Evolutionary conservation across 2,329 filamentous ascomycete genomes (phyloP).

Genomic region (Pseudogymnoascus pannorum): DNA sequence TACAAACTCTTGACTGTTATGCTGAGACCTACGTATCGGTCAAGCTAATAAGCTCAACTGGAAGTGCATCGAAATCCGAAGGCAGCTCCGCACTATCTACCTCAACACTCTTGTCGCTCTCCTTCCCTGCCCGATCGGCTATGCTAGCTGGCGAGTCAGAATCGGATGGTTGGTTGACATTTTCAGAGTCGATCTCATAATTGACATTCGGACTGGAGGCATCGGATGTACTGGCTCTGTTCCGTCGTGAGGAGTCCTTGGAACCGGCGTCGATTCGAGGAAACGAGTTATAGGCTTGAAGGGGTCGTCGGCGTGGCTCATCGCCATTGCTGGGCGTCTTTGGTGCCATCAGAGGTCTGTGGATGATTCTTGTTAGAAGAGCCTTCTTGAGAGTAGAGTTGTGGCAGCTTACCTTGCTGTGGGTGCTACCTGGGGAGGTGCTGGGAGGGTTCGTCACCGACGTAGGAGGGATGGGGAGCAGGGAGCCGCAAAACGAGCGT

Average conservation of each 20-base stretch:
- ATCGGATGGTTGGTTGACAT: not conserved
- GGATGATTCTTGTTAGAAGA: not conserved
- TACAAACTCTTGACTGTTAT: conserved; percentile 11
- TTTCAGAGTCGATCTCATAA: not conserved
- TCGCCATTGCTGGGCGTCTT: conserved; percentile 1
- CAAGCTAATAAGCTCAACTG: conserved; percentile 85
- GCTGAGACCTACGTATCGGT: conserved; percentile 62
- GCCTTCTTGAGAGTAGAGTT: not conserved
- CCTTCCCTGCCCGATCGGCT: conserved; percentile 23
- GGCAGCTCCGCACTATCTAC: conserved; percentile 15
- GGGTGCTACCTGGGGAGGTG: not conserved
- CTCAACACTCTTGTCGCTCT: conserved; percentile 25
- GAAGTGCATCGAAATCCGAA: conserved; percentile 72
- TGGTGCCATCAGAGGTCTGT: not conserved
- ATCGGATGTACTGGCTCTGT: conserved; percentile 25
- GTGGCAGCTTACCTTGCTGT: not conserved
- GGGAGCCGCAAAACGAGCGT: not conserved
- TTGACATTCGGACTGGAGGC: conserved; percentile 1
- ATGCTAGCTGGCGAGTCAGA: not conserved
- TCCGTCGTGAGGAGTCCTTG: conserved; percentile 19
- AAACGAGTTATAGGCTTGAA: conserved; percentile 34
- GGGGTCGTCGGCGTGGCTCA: conserved; percentile 24
- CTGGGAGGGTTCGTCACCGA: not conserved
- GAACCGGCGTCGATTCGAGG: conserved; percentile 27
- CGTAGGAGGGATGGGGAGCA: not conserved